A percentile compares a stretch with the other conserved stretches of the same genome.
Evolutionary conservation across 2,329 filamentous ascomycete species (phyloP).

Genomic region (Purpureocillium lavendulum): DNA sequence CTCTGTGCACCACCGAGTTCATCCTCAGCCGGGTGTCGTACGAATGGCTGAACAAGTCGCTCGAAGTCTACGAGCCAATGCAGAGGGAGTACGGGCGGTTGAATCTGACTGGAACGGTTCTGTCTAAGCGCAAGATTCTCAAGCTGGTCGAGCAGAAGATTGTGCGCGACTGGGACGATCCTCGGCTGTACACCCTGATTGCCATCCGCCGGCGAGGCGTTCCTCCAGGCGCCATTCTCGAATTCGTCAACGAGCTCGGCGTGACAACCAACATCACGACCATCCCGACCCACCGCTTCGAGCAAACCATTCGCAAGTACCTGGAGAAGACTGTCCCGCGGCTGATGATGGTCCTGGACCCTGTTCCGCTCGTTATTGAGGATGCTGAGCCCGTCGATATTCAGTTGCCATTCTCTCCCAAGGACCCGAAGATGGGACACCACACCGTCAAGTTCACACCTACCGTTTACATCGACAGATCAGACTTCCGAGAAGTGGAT

Average conservation of each 20-base stretch:
- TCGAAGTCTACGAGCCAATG: slow-evolving; percentile 86
- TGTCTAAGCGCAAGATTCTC: slow-evolving; percentile 78
- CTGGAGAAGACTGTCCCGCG: slow-evolving; percentile 83
- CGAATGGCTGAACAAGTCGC: slow-evolving; percentile 76
- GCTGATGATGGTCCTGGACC: slow-evolving; percentile 83
- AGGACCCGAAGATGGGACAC: slow-evolving; percentile 60
- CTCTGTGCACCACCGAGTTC: slow-evolving; percentile 89
- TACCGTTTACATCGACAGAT: slow-evolving; percentile 77
- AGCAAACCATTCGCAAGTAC: slow-evolving; percentile 76
- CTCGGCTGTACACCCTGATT: slow-evolving; percentile 80
- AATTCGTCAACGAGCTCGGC: slow-evolving; percentile 85
- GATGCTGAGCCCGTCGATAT: slow-evolving; percentile 57
- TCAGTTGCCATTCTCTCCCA: slow-evolving; percentile 73
- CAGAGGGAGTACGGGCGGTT: slow-evolving; percentile 67
- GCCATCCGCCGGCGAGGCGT: slow-evolving; percentile 77
- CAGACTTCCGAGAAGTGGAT: slow-evolving; percentile 70
- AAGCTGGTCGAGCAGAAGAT: slow-evolving; percentile 70
- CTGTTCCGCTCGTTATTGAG: slow-evolving; percentile 73
- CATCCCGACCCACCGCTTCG: slow-evolving; percentile 76
- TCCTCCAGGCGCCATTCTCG: slow-evolving; percentile 78
- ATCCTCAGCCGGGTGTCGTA: slow-evolving; percentile 78
- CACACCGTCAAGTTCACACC: slow-evolving; percentile 59
- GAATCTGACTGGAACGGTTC: slow-evolving; percentile 74
- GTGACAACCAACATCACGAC: slow-evolving; percentile 75
- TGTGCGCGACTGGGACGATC: slow-evolving; percentile 87